Base-by-base conservation (phyloP, 768 basidiomycete genomes). In the Pulveroboletus frians region DNA sequence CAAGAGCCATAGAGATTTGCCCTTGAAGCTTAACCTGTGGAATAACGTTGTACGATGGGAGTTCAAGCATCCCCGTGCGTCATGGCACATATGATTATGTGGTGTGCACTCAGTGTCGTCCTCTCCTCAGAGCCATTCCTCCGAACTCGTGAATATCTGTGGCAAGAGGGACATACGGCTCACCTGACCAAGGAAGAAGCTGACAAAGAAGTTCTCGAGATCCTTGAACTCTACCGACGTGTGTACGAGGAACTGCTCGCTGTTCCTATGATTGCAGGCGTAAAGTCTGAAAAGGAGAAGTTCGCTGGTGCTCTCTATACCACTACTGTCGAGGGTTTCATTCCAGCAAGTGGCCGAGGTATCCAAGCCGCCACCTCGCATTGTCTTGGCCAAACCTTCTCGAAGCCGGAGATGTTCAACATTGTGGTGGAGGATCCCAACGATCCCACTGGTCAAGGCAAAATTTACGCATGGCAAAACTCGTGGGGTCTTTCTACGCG, bases 21-120 rank as follows among this genome's bases (percentile, higher is more conserved):
- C 96, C 3, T 73, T 99, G 60, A 96, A 95, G 69, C 78, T 98
- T 40, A 99, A 98, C 72, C 88, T 97, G 68, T 99, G 96, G 96
- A 99, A 99, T 73, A 92, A 85, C 56, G 93, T 99, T 59, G 96
- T 99, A 29, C 86, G 96, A 50, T 99, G 96, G 96, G 95, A 99
- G 69, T 99, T 99, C 79, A 99, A 99, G 73, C 94, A 94, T 68
- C 95, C 95, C 50, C 94, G 88, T 89, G 52, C 65, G 84, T 59
- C 15, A 71, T 39, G 10, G 4, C 48, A 51, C 20, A n/a, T 7
- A 21, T 26, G 13, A 17, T 42, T 1, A 2, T 37, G 9, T 46
- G 13, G 11, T 3, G 0, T 17, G 34, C 3, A 13, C 52, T 59
- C 8, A 45, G 17, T n/a, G 2, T 10, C 5, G 29, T 29, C 26